A percentile compares a stretch with the other conserved stretches of the same genome.
Evolutionary conservation across 2,329 filamentous ascomycete species (phyloP).

Genomic region (Mollisia scopiformis): DNA sequence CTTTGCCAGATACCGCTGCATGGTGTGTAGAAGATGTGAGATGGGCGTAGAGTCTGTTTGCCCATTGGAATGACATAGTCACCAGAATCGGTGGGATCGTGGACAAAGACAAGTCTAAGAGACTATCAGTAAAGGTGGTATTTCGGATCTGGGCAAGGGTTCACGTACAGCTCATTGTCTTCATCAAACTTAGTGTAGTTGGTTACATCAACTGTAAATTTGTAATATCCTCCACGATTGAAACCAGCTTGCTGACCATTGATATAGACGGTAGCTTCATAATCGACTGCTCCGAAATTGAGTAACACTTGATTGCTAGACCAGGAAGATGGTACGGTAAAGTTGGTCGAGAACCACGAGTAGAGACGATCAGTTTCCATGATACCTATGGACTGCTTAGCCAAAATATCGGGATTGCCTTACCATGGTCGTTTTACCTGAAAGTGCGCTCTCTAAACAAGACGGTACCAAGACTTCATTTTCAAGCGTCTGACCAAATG

Average conservation of each 20-base stretch:
- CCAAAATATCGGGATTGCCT: not conserved
- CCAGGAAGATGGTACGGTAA: conserved; percentile 43
- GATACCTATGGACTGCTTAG: conserved; percentile 36
- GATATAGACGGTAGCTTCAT: conserved; percentile 57
- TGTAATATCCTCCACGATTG: conserved; percentile 64
- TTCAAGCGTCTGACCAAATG: conserved; percentile 45
- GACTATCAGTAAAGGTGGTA: not conserved
- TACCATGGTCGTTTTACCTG: conserved; percentile 32
- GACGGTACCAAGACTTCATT: conserved; percentile 54
- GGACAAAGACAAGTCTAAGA: conserved; percentile 62
- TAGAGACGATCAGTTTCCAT: conserved; percentile 42
- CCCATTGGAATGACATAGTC: conserved; percentile 64
- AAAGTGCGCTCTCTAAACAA: conserved; percentile 56
- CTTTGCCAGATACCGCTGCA: conserved; percentile 77
- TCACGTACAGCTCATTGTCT: conserved; percentile 56
- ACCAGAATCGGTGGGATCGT: conserved; percentile 66
- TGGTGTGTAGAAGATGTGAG: conserved; percentile 70
- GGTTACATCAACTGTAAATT: conserved; percentile 63
- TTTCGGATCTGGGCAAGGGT: not conserved
- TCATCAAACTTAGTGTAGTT: conserved; percentile 38
- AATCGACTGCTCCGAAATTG: conserved; percentile 55
- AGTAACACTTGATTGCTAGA: conserved; percentile 43
- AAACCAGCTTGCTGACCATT: conserved; percentile 55
- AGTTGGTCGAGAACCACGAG: conserved; percentile 52
- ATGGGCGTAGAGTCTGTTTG: conserved; percentile 56